A percentile compares a stretch with the other conserved stretches of the same genome.
phyloP scores from a whole-genome alignment of 495 filamentous ascomycete genomes.

The Xylaria castorea region DNA sequence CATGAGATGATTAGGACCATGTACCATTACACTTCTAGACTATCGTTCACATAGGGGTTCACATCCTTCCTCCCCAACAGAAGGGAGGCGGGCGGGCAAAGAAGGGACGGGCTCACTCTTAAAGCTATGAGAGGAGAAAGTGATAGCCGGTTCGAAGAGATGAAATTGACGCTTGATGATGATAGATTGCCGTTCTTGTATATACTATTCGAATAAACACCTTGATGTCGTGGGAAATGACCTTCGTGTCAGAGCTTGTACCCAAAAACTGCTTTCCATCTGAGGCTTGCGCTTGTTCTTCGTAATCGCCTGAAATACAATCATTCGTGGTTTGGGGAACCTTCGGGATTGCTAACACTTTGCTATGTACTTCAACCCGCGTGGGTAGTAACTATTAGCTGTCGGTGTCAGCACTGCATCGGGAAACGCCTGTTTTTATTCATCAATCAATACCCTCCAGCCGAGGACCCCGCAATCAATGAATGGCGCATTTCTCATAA shows the following conservation, averaged over 20 bases:
- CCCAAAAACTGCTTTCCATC: background rate
- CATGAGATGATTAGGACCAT: slow-evolving; percentile 11
- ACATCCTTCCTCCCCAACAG: slow-evolving; percentile 29
- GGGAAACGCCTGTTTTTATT: background rate
- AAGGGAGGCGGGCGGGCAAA: background rate
- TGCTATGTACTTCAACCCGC: background rate
- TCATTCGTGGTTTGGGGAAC: background rate
- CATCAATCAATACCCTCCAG: no score
- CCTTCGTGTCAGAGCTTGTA: background rate
- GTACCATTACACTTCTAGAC: slow-evolving; percentile 46
- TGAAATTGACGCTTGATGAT: slow-evolving; percentile 28
- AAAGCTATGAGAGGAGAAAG: background rate
- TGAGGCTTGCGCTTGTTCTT: background rate
- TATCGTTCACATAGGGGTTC: slow-evolving; percentile 41
- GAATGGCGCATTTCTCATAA: background rate
- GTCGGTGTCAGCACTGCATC: background rate
- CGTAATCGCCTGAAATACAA: no score
- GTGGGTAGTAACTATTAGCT: no score
- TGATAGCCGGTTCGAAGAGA: background rate
- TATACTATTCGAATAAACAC: slow-evolving; percentile 18
- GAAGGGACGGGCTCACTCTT: background rate
- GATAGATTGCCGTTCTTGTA: slow-evolving; percentile 35
- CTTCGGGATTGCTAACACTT: background rate
- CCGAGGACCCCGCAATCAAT: no score
- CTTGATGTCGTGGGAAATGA: background rate